Conservation (phyloP, 306 rosid genomes). For the Trifolium dubium region DNA sequence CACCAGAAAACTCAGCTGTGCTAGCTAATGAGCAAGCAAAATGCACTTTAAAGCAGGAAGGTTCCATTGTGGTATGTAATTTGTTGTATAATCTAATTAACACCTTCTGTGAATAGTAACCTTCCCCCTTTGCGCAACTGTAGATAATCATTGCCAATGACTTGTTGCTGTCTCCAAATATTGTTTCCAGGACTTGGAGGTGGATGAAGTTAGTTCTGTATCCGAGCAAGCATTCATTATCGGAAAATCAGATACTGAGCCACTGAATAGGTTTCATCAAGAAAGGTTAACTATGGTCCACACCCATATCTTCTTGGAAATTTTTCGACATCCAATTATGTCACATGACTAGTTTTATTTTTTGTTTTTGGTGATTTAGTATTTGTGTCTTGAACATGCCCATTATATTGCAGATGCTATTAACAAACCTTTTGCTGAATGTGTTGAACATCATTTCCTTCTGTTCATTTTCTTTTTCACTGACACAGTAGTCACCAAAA, state of each 20-base stretch:
- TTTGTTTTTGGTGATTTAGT: not conserved
- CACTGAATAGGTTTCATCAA: conserved; percentile 64
- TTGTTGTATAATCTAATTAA: conserved; percentile 27
- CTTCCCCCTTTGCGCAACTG: not conserved
- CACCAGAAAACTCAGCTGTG: conserved; percentile 36
- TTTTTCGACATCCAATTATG: conserved; percentile 2
- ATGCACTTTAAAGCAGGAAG: conserved; percentile 32
- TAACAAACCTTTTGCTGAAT: conserved; percentile 25
- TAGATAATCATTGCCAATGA: conserved; percentile 32
- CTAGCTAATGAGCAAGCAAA: conserved; percentile 42
- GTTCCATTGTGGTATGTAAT: conserved; percentile 51
- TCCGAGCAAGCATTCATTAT: conserved; percentile 42
- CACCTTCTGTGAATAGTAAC: not conserved
- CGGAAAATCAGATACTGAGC: conserved; percentile 45
- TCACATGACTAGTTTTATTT: not conserved
- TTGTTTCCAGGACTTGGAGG: conserved; percentile 54
- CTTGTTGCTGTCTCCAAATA: conserved; percentile 37
- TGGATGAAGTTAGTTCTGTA: conserved; percentile 36
- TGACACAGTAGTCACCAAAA: not conserved
- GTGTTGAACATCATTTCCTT: conserved; percentile 11
- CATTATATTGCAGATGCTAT: conserved; percentile 33
- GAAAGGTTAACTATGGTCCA: conserved; percentile 59
- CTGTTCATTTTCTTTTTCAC: not conserved
- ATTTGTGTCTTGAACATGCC: conserved; percentile 2
- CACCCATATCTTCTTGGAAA: conserved; percentile 27